Evolutionary conservation across 2,329 filamentous ascomycete genomes (phyloP), one percentile per base, ranked within the genome.

Genomic region (Fusarium sterilihyphosum): DNA sequence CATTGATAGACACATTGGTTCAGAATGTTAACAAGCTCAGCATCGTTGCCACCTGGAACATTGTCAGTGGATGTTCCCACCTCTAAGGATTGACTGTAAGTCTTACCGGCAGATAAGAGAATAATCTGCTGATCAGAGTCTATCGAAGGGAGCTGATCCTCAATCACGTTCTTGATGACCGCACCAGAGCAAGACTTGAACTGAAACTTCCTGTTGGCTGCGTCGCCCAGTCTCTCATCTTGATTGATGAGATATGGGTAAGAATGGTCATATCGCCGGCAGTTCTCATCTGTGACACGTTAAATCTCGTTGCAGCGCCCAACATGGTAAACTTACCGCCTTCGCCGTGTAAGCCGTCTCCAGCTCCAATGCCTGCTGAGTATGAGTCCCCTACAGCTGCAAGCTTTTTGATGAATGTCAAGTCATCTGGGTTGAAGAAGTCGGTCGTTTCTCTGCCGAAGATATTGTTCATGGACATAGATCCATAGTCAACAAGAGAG

Each of bases 281-380:
- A 77, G 8, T 65, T 43, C 17, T 54, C 52, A 9, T 20, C 37
- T 18, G 20, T 13, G 4, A 8, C 24, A 5, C 7, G 35, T 54
- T 22, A 53, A 24, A 37, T 37, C n/a, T 16, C 9, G 9, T 16
- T 22, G 8, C 17, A 24, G 2, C 12, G 20, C 13, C 8, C 18
- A 29, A 37, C 2, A 0, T 8, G 17, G 3, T 13, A 14, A n/a
- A 50, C 47, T 33, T n/a, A 67, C 64, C 60, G 22, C 50, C 50
- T 24, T 63, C 63, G 4, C 52, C 52, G 7, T 54, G 52, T 4
- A 13, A 54, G 16, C 18, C 63, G 6, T 67, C 62, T 8, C 71
- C 71, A 20, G 70, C 70, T 10, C 71, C 71, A 6, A 74, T 71
- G 14, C 70, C 71, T 38, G 70, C 71, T 0, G 71, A 73, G 46